Percentiles rank a stretch among this genome's conserved stretches.
These are phyloP conservation scores for Rhodomyrtus tomentosa DNA, from an alignment of 345 rosid species.

Conservation along the genomic window DNA sequence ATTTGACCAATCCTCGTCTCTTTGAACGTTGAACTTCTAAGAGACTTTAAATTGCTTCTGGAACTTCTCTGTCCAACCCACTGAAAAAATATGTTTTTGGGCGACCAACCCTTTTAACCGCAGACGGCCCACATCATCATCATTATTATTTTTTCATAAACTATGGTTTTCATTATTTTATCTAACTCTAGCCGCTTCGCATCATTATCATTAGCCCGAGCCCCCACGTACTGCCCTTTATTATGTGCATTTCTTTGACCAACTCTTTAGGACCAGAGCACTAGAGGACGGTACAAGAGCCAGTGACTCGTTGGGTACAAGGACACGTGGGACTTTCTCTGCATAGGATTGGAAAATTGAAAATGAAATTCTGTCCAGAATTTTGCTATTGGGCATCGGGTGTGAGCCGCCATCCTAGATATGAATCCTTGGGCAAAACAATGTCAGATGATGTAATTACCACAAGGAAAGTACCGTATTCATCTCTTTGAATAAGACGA, in stretches of 20 bases:
- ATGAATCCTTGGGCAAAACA: not conserved
- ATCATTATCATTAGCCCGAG: not conserved
- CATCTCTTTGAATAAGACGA: not conserved
- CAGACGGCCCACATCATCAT: not conserved
- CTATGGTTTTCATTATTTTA: not conserved
- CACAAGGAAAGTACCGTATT: not conserved
- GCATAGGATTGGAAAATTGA: not conserved
- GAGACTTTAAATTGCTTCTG: slow-evolving; percentile 11
- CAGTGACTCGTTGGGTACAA: not conserved
- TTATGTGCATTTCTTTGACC: slow-evolving; percentile 3
- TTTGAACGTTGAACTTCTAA: slow-evolving; percentile 6
- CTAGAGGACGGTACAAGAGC: not conserved
- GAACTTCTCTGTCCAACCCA: not conserved
- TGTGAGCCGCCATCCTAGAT: not conserved
- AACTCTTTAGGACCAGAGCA: not conserved
- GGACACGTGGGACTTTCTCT: not conserved
- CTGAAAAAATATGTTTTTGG: not conserved
- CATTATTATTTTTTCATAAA: not conserved
- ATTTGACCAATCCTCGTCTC: slow-evolving; percentile 9
- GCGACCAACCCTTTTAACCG: not conserved
- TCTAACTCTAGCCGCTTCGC: not conserved
- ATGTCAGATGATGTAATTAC: not conserved
- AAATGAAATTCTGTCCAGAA: not conserved
- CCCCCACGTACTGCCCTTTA: not conserved
- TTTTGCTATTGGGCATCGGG: not conserved